These are phyloP conservation scores for Stenogyne calaminthoides DNA, from an alignment of 305 asterid species.

Conservation along the genomic window DNA sequence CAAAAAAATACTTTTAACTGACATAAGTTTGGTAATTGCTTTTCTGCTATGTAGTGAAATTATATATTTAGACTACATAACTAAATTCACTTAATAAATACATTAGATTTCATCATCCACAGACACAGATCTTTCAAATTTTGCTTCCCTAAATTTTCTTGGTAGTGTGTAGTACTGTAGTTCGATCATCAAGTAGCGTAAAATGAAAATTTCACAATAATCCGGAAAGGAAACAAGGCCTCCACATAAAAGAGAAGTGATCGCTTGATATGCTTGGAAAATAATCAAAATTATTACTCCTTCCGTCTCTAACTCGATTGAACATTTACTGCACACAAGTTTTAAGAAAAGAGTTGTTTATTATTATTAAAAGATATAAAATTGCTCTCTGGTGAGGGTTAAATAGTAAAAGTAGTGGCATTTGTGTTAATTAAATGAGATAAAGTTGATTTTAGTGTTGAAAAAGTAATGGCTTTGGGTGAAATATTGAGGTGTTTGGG, in stretches of 20 bases:
- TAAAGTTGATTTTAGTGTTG: no score
- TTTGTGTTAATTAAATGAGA: no score
- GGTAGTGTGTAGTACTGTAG: conserved; percentile 28
- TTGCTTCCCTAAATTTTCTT: conserved; percentile 34
- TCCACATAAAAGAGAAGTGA: conserved; percentile 19
- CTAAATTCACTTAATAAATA: conserved; percentile 35
- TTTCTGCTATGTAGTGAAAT: not conserved
- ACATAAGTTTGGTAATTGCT: not conserved
- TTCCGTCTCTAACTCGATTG: no score
- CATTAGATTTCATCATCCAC: conserved; percentile 32
- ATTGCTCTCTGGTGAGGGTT: no score
- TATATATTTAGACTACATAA: conserved; percentile 14
- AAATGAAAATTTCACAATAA: conserved; percentile 30
- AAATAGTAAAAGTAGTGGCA: no score
- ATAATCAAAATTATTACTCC: not conserved
- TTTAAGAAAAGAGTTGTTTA: no score
- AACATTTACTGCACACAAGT: no score
- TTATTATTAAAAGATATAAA: no score
- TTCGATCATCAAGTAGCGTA: conserved; percentile 37
- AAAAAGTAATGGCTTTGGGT: no score
- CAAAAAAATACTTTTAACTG: not conserved
- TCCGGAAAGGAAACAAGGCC: conserved; percentile 21
- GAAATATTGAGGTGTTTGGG: no score
- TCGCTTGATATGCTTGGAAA: conserved; percentile 1
- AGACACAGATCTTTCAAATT: conserved; percentile 31